Base-by-base conservation (phyloP, 2,329 filamentous ascomycete genomes). In the Colletotrichum sp. region DNA sequence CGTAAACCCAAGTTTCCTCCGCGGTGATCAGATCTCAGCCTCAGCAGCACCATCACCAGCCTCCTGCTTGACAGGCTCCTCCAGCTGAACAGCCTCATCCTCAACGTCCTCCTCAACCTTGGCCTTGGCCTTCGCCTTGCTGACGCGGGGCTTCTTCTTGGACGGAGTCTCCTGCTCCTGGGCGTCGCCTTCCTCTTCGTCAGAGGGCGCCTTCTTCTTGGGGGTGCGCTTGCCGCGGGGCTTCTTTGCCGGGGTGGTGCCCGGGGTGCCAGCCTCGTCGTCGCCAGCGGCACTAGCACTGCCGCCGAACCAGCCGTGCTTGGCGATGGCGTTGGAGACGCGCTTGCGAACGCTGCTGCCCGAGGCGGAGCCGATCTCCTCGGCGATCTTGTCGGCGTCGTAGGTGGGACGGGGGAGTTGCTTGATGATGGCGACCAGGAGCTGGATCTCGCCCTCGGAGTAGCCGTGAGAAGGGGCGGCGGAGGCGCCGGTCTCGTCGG, bases 131-230 rank as follows among this genome's bases (percentile, higher is more conserved):
- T 73, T 68, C 1, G 12, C 63, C 70, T 73, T 73, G 57, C 6
- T 32, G 13, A 62, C 64, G 57, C 74, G 74, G 9, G 69, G 30
- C 24, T 71, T 71, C 73, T 76, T 76, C 59, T 60, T 76, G 26
- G 49, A 36, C 2, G 74, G 74, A 13, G 74, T 65, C 21, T 62
- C 70, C 21, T 34, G 32, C 16, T 74, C 49, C 15, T 34, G 52
- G 18, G 63, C 70, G 6, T 28, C 70, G 18, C 59, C 59, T 8
- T 74, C 57, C 15, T 28, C 44, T 34, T 59, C 59, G 13, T 69
- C 59, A 8, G 28, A 44, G 26, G 65, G 63, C 7, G 59, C 32
- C 65, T 74, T 76, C 59, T 76, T 76, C 65, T 74, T 76, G 59
- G 69, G 74, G 13, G 30, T 21, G 21, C 66, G 5, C 30, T 70